phyloP scores from a whole-genome alignment of 768 basidiomycete genomes.

The Naganishia vishniacii region DNA sequence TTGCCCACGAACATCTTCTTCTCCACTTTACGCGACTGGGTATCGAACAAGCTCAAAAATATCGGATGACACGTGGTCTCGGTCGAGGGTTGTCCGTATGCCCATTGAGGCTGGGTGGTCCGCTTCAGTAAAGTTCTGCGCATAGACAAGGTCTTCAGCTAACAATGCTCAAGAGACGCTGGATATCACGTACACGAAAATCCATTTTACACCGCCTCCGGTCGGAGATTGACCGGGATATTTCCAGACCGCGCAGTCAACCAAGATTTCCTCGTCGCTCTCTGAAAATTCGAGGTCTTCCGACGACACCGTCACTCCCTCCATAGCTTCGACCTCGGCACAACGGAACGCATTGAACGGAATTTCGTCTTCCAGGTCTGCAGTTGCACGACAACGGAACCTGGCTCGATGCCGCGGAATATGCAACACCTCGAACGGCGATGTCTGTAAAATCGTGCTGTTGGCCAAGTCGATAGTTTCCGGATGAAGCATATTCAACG shows the following conservation, averaged over 20 bases:
- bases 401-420: neutral
- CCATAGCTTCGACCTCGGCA: neutral
- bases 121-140: neutral
- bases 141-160: neutral
- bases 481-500: slow-evolving; percentile 12
- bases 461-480: slow-evolving; percentile 13
- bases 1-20: neutral
- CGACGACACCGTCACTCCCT: neutral
- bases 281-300: neutral
- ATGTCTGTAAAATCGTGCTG: slow-evolving; percentile 3
- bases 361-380: neutral
- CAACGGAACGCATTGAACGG: neutral
- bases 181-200: neutral
- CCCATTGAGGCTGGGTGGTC: neutral
- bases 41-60: slow-evolving; percentile 9
- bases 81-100: neutral
- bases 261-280: neutral
- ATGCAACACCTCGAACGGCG: slow-evolving; percentile 7
- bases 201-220: neutral
- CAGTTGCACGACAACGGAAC: neutral
- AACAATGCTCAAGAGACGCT: neutral
- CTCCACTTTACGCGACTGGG: neutral
- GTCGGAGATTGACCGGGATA: neutral
- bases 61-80: neutral
- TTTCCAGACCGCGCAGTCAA: neutral